These are phyloP conservation scores for Tetrahymena elliotti DNA, from an alignment of 73 alveolate genomes.

Conservation along the genomic window DNA sequence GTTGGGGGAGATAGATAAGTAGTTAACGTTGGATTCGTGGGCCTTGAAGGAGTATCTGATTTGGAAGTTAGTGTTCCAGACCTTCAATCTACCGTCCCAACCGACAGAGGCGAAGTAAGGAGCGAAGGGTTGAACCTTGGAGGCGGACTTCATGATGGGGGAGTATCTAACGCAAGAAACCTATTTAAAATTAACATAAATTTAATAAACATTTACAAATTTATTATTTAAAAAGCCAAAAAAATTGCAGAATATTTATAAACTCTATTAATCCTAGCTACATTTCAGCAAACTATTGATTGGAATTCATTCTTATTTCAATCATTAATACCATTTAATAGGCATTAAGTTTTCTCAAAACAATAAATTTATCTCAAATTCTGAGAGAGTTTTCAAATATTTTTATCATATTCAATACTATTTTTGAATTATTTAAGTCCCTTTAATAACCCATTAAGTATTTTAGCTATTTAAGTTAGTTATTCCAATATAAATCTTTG, in stretches of 20 bases:
- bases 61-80: constrained; percentile 74
- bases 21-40: constrained; percentile 61
- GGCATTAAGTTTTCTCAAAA: no score
- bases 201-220: background rate
- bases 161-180: constrained; percentile 70
- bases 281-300: no score
- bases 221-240: background rate
- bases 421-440: no score
- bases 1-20: constrained; percentile 63
- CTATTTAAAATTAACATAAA: constrained; percentile 42
- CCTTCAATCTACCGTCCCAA: constrained; percentile 79
- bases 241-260: no score
- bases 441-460: no score
- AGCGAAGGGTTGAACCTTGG: constrained; percentile 12
- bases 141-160: constrained; percentile 61
- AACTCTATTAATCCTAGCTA: no score
- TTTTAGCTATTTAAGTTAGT: no score
- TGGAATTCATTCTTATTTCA: no score
- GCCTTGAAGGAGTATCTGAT: constrained; percentile 74
- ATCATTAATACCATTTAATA: no score
- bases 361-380: no score
- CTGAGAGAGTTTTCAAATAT: no score
- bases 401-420: background rate
- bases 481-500: no score
- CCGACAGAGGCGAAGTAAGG: constrained; percentile 66